A percentile compares a stretch with the other conserved stretches of the same genome.
These are phyloP conservation scores for Fusarium sp. DNA, from an alignment of 2,329 filamentous ascomycete genomes.

Conservation along the genomic window DNA sequence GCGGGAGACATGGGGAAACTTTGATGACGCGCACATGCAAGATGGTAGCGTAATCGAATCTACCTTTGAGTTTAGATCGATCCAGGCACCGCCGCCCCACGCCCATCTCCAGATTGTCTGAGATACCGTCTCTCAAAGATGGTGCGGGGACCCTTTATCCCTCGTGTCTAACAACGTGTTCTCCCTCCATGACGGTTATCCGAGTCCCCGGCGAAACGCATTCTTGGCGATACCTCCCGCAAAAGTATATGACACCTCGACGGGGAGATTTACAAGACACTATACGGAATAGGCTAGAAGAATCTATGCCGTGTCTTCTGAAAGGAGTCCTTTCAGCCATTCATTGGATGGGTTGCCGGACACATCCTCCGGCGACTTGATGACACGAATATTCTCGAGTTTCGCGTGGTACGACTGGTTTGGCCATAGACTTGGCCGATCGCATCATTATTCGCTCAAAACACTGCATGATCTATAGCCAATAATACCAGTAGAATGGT, in stretches of 20 bases:
- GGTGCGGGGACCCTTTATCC: neutral
- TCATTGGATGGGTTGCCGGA: neutral
- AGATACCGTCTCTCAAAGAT: conserved; percentile 10
- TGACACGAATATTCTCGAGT: conserved; percentile 27
- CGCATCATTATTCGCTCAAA: conserved; percentile 25
- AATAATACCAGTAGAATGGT: conserved; percentile 1
- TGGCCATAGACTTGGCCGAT: conserved; percentile 3
- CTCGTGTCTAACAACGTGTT: conserved; percentile 2
- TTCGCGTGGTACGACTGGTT: neutral
- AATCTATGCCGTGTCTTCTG: conserved; percentile 7
- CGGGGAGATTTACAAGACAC: conserved; percentile 10
- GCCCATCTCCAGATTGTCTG: conserved; percentile 9
- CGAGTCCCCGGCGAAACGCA: neutral
- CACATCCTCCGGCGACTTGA: conserved; percentile 9
- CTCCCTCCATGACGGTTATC: conserved; percentile 11
- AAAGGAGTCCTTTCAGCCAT: neutral
- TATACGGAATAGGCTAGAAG: conserved; percentile 22
- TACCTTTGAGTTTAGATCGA: conserved; percentile 16
- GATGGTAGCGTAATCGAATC: conserved; percentile 35
- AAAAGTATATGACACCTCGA: conserved; percentile 38
- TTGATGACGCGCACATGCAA: conserved; percentile 41
- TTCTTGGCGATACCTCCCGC: neutral
- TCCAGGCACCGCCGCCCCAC: conserved; percentile 32
- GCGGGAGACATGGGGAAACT: conserved; percentile 8
- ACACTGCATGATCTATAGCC: neutral